Evolutionary conservation across 1,284 basidiomycete genomes (phyloP).

Genomic region (Rhodotorula mucilaginosa): DNA sequence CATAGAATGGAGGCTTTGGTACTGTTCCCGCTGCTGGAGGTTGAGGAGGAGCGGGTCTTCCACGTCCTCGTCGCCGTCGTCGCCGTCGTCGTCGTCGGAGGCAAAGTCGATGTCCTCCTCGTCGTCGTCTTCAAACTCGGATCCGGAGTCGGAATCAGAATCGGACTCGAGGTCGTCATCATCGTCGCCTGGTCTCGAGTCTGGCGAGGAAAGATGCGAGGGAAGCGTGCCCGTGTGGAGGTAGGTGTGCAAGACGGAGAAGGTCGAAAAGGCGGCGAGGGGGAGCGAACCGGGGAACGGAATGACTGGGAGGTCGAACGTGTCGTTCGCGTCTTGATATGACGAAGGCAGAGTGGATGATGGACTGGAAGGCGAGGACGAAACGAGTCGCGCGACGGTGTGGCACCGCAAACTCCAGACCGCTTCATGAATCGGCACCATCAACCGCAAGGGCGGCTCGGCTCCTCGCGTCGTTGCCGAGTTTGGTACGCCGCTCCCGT

Average conservation of each 20-base stretch:
- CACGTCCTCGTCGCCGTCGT: neutral
- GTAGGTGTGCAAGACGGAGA: slow-evolving; percentile 14
- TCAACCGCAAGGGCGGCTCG: neutral
- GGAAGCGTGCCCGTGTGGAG: slow-evolving; percentile 11
- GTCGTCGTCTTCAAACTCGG: neutral
- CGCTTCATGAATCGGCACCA: slow-evolving; percentile 20
- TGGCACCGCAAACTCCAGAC: neutral
- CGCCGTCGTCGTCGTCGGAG: too few relatives aligned
- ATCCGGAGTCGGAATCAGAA: neutral
- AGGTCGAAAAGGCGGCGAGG: neutral
- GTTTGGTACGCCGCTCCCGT: accelerated
- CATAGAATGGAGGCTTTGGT: neutral
- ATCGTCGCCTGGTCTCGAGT: neutral
- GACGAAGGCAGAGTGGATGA: too few relatives aligned
- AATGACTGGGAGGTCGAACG: slow-evolving; percentile 11
- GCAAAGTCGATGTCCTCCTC: neutral
- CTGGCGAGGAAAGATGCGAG: neutral
- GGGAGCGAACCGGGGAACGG: neutral
- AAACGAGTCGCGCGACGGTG: neutral
- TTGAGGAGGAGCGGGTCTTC: neutral
- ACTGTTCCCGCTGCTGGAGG: neutral
- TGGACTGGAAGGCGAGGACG: neutral
- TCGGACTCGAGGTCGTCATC: too few relatives aligned
- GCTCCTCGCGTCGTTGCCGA: neutral
- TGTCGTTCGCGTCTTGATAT: too few relatives aligned